Base-by-base conservation (phyloP, 2,329 filamentous ascomycete genomes). In the Sarocladium oryzae region DNA sequence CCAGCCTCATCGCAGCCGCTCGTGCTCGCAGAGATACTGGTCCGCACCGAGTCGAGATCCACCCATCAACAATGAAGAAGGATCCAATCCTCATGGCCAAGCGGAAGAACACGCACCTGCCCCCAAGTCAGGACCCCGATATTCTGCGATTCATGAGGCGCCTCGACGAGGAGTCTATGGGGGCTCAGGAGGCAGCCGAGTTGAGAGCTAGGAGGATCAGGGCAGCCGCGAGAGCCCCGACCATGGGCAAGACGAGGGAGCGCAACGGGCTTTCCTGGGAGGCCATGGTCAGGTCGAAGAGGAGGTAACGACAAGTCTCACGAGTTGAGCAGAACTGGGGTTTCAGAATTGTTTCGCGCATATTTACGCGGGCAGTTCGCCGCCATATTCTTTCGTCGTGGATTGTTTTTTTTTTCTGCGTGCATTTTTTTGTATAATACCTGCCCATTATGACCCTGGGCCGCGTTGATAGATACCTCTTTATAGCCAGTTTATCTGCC, bases 341-440 rank as follows among this genome's bases (percentile, higher is more conserved):
- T 30, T 30, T 30, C 13, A 13, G 28, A 30, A 30, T 21, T 23
- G 7, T n/a, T n/a, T n/a, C n/a, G n/a, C n/a, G n/a, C n/a, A n/a
- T n/a, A n/a, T n/a, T n/a, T n/a, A n/a, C n/a, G n/a, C n/a, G n/a
- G n/a, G n/a, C n/a, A n/a, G n/a, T n/a, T n/a, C n/a, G n/a, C n/a
- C n/a, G n/a, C n/a, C n/a, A n/a, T n/a, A n/a, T n/a, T n/a, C n/a
- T n/a, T n/a, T n/a, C n/a, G n/a, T n/a, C n/a, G n/a, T 21, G 37
- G 10, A 8, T 41, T 7, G 9, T 41, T 21, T 23, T 48, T 48
- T 11, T 33, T 48, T 33, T 5, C 10, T 48, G 24, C 43, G 20
- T 48, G 33, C n/a, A n/a, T n/a, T n/a, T n/a, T 18, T 48, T 32
- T 48, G 43, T 48, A 48, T 48, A 32, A 48, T 48, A 48, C 43